Evolutionary conservation across 164 flowering plant species (phyloP).

Genomic region (Taxillus chinensis): DNA sequence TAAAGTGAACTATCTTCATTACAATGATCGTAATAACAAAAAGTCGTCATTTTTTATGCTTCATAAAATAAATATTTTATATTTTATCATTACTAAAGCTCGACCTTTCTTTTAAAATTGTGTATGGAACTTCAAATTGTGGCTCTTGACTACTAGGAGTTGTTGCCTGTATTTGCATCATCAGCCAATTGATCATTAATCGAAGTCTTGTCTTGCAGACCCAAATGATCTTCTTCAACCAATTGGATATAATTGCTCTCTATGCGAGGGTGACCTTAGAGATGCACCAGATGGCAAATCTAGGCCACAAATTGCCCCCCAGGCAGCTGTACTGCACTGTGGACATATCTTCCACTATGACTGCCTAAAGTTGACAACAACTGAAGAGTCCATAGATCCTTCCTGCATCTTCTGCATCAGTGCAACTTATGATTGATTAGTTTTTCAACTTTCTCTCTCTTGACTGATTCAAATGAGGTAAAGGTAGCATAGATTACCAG

Average conservation of each 20-base stretch:
- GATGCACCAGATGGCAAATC: neutral
- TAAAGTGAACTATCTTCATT: too few relatives aligned
- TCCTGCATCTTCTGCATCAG: slow-evolving; percentile 3
- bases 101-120: neutral
- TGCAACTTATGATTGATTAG: neutral
- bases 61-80: too few relatives aligned
- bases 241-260: neutral
- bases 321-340: slow-evolving; percentile 11
- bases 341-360: slow-evolving; percentile 14
- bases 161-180: too few relatives aligned
- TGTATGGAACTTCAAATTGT: neutral
- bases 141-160: neutral
- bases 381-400: slow-evolving; percentile 8
- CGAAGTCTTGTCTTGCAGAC: slow-evolving; percentile 3
- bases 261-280: slow-evolving; percentile 7
- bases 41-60: too few relatives aligned
- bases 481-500: too few relatives aligned
- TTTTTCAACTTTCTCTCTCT: neutral
- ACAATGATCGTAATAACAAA: too few relatives aligned
- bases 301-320: neutral
- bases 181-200: neutral
- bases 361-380: slow-evolving; percentile 4
- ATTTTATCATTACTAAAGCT: too few relatives aligned
- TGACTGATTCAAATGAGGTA: too few relatives aligned
- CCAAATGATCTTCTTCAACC: neutral